Conservation (phyloP, 2,329 filamentous ascomycete genomes). For the Saccharata proteae region DNA sequence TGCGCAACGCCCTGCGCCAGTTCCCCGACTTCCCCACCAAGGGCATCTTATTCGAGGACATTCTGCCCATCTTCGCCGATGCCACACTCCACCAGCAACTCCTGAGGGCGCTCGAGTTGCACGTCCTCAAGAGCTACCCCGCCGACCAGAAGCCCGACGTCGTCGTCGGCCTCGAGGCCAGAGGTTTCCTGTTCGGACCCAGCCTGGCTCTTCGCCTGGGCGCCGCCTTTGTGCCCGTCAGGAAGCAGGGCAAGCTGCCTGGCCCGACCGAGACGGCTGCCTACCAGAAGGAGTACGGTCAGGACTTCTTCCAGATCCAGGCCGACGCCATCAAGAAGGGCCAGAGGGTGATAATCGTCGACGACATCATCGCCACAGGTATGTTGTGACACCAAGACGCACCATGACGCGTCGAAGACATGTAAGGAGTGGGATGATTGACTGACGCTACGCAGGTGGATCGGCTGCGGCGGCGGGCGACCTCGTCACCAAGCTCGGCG, state of each 20-base stretch:
- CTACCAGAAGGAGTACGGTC: slow-evolving; percentile 93
- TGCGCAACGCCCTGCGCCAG: slow-evolving; percentile 64
- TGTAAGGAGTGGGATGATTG: too few relatives aligned
- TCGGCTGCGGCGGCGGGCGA: slow-evolving; percentile 79
- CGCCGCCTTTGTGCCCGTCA: slow-evolving; percentile 80
- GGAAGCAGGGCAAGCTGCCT: slow-evolving; percentile 92
- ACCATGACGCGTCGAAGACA: slow-evolving; percentile 1
- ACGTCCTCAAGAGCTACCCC: slow-evolving; percentile 54
- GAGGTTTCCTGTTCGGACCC: slow-evolving; percentile 92
- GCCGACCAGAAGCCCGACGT: slow-evolving; percentile 62
- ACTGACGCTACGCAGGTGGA: slow-evolving; percentile 49
- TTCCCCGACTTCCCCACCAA: slow-evolving; percentile 86
- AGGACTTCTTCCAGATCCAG: slow-evolving; percentile 95
- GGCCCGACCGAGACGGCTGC: slow-evolving; percentile 74
- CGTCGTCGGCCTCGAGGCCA: slow-evolving; percentile 82
- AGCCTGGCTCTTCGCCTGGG: slow-evolving; percentile 72
- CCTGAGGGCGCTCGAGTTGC: slow-evolving; percentile 72
- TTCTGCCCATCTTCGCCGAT: slow-evolving; percentile 87
- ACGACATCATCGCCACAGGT: slow-evolving; percentile 96
- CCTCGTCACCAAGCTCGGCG: slow-evolving; percentile 76
- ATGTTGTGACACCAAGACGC: slow-evolving; percentile 25
- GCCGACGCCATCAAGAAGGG: slow-evolving; percentile 69
- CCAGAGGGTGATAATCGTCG: slow-evolving; percentile 84
- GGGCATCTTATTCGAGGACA: slow-evolving; percentile 94
- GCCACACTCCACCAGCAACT: slow-evolving; percentile 62